Conservation (phyloP, 1,139 yeast genomes). For the Debaryomyces nepalensis region DNA sequence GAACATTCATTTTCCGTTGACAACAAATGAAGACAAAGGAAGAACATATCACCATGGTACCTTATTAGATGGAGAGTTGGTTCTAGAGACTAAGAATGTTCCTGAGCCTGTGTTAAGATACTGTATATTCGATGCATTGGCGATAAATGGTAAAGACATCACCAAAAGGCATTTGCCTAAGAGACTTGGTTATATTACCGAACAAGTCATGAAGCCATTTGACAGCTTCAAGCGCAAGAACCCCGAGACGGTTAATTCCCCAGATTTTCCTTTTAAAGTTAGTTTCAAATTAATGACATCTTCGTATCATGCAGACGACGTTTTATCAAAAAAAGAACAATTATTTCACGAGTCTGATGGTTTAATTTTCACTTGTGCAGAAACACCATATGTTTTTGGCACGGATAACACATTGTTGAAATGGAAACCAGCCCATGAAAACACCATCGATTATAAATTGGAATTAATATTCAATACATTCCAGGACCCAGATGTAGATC, state of each 20-base stretch:
- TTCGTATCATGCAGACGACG: conserved; percentile 76
- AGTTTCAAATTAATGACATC: conserved; percentile 87
- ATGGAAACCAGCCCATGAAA: conserved; percentile 98
- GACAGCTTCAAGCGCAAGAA: conserved; percentile 64
- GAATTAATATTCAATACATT: conserved; percentile 66
- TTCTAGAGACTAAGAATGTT: conserved; percentile 58
- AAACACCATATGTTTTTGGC: conserved; percentile 84
- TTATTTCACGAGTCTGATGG: conserved; percentile 94
- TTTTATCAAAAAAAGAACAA: conserved; percentile 72
- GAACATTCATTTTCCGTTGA: conserved; percentile 79
- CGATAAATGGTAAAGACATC: conserved; percentile 74
- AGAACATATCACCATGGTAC: conserved; percentile 81
- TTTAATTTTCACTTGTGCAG: conserved; percentile 88
- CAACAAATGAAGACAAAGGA: conserved; percentile 50
- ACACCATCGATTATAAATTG: conserved; percentile 85
- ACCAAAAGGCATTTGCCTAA: conserved; percentile 74
- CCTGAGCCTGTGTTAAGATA: conserved; percentile 62
- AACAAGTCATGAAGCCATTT: conserved; percentile 81
- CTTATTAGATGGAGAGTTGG: conserved; percentile 87
- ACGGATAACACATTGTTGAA: conserved; percentile 82
- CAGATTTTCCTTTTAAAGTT: conserved; percentile 79
- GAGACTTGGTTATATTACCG: conserved; percentile 85
- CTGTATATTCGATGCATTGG: conserved; percentile 89
- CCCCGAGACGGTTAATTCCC: conserved; percentile 72
- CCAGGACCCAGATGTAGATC: conserved; percentile 72